phyloP scores from a whole-genome alignment of 257 asterid genomes.

The Solanum pinnatisectum region DNA sequence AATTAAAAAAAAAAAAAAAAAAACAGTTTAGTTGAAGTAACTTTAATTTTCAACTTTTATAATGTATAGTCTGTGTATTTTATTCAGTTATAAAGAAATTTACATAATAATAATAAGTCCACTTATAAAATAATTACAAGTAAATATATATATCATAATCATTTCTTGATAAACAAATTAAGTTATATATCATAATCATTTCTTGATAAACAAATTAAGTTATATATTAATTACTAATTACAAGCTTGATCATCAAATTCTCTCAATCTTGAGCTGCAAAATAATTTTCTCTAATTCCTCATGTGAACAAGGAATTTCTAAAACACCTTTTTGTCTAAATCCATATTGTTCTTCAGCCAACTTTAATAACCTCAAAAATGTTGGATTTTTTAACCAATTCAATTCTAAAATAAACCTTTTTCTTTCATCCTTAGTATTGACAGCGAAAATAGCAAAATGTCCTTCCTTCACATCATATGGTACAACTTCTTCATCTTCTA shows the following conservation, averaged over 20 bases:
- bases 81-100: background rate
- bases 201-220: background rate
- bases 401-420: background rate
- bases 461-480: constrained; percentile 28
- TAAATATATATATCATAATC: background rate
- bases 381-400: background rate
- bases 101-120: background rate
- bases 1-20: too few species aligned
- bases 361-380: background rate
- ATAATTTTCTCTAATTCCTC: background rate
- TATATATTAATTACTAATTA: background rate
- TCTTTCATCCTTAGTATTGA: constrained; percentile 1
- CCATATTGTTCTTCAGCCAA: constrained; percentile 8
- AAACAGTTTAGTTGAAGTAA: background rate
- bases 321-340: background rate
- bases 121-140: background rate
- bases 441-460: constrained; percentile 18
- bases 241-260: background rate
- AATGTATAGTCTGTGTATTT: background rate
- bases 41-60: background rate
- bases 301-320: background rate
- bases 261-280: background rate
- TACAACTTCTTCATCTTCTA: background rate
- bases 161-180: background rate
- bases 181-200: too few species aligned